Evolutionary conservation across 371 early-diverging fungal species (phyloP).

Genomic region (Polyrhizophydium stewartii): DNA sequence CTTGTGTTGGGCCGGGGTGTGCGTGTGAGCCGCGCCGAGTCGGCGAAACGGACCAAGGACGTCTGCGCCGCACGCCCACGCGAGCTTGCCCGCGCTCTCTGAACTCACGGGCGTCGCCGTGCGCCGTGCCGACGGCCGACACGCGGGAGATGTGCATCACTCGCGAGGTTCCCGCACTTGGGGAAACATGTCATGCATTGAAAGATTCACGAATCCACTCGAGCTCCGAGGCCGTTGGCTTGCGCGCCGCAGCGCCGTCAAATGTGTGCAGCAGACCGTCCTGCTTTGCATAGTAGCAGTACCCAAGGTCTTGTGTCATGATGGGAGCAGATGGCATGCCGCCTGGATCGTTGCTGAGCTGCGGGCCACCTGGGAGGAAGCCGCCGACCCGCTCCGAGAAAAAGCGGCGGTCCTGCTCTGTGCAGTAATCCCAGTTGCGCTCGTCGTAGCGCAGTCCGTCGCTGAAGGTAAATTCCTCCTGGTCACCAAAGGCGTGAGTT

Average conservation of each 20-base stretch:
- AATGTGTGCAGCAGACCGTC: conserved; percentile 4
- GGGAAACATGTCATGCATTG: too few relatives aligned
- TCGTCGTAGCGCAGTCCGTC: conserved; percentile 43
- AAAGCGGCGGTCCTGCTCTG: conserved; percentile 39
- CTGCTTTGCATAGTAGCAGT: conserved; percentile 10
- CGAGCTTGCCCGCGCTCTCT: too few relatives aligned
- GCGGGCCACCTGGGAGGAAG: conserved; percentile 27
- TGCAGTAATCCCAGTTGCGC: conserved; percentile 46
- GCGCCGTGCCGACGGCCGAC: too few relatives aligned
- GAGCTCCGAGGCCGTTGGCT: not conserved
- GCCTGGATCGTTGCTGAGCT: conserved; percentile 17
- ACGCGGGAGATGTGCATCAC: too few relatives aligned
- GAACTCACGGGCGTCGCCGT: too few relatives aligned
- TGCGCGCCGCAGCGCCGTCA: conserved; percentile 3
- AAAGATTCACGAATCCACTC: not conserved
- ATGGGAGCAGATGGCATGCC: conserved; percentile 10
- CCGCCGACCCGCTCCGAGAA: conserved; percentile 42
- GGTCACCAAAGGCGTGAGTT: not conserved
- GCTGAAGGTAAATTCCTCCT: conserved; percentile 45
- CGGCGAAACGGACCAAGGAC: too few relatives aligned
- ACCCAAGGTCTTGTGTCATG: conserved; percentile 4
- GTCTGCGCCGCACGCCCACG: too few relatives aligned
- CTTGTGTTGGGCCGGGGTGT: too few relatives aligned
- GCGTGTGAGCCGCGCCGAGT: too few relatives aligned
- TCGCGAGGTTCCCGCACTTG: too few relatives aligned